Evolutionary conservation across 345 rosid genomes (phyloP), one percentile per base, ranked within the genome.

Genomic region (Noccaea caerulescens): DNA sequence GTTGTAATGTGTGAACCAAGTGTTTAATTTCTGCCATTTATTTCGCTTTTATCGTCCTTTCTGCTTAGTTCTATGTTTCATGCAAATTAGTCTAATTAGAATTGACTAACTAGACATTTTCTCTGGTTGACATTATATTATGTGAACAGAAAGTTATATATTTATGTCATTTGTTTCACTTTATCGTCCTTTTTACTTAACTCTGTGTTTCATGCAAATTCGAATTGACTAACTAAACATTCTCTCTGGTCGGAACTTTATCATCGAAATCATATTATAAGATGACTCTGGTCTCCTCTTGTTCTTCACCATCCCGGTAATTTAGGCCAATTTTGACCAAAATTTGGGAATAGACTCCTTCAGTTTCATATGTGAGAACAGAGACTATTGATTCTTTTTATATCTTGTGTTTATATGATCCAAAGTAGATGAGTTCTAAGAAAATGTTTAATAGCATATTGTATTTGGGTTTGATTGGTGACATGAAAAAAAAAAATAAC

Each of bases 221-320:
- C 12, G 18, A 18, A 10, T 63, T 47, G 57, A 63, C 33, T 34
- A 18, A 63, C 32, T 11, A 16, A 34, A 63, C 56, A 36, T 41
- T 12, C 10, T 14, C 20, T 39, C 20, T 25, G 27, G 43, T 59
- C 58, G 51, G 41, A 50, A 60, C 11, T 13, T 44, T 16, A 60
- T 2, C 25, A 41, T 20, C 14, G 10, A 60, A 60, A 11, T 18
- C 41, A 42, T 53, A 42, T 20, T 51, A 41, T 30, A 50, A 51
- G 12, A 52, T 70, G 66, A 58, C 66, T 52, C 6, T 61, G 1
- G 75, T 71, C 68, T 42, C 57, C 30, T 36, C 44, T 41, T 61
- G 16, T 43, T 71, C 59, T 49, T 38, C 59, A 5, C 10, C 34
- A 25, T 53, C 61, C 9, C 38, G 20, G 55, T 62, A 43, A 44